A percentile compares a stretch with the other conserved stretches of the same genome.
These are phyloP conservation scores for Eucalyptus shirleyi DNA, from an alignment of 345 rosid species.

Conservation along the genomic window DNA sequence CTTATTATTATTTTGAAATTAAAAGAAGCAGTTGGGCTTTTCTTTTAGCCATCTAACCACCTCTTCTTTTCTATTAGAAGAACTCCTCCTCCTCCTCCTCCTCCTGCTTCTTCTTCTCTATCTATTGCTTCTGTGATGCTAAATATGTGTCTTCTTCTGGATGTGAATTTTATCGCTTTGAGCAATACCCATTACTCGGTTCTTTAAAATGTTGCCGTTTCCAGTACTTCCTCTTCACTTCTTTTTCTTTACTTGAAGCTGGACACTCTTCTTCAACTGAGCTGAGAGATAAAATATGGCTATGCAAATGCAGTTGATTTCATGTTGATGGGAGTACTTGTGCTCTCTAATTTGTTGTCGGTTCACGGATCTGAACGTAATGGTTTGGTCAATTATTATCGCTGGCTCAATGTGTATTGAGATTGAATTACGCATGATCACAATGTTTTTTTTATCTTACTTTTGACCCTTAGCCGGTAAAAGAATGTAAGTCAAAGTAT, in stretches of 20 bases:
- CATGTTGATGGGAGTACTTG: conserved; percentile 11
- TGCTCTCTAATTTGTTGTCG: conserved; percentile 1
- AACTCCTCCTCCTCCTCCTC: no score
- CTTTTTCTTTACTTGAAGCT: background rate
- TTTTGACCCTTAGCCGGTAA: no score
- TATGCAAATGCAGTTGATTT: conserved; percentile 8
- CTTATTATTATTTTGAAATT: no score
- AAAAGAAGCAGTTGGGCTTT: no score
- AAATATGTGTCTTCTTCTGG: conserved; percentile 15
- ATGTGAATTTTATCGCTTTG: background rate
- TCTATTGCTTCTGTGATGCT: conserved; percentile 2
- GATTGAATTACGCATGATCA: background rate
- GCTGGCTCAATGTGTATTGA: background rate
- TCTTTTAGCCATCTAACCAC: no score
- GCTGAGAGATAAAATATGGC: background rate
- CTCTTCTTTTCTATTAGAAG: no score
- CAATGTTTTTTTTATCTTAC: background rate
- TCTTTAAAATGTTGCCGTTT: conserved; percentile 1
- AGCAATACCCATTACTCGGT: background rate
- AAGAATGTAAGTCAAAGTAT: no score
- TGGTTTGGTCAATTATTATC: background rate
- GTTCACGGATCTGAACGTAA: conserved; percentile 51
- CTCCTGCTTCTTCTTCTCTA: background rate
- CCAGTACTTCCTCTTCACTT: background rate
- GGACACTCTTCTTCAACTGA: background rate